phyloP scores from a whole-genome alignment of 306 rosid genomes.

The Arachis hypogaea region DNA sequence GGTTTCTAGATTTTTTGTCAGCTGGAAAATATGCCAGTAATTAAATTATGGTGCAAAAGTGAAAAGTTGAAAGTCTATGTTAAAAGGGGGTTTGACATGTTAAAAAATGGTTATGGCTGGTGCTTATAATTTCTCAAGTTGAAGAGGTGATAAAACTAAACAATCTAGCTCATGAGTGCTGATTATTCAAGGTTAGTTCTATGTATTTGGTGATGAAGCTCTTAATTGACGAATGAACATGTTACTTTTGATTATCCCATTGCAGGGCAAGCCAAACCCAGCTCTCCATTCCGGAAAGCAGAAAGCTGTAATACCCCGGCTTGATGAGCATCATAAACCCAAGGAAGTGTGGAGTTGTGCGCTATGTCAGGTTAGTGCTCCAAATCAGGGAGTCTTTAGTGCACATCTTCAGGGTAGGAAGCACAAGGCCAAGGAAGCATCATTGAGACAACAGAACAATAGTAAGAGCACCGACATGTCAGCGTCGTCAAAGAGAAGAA shows the following conservation, averaged over 20 bases:
- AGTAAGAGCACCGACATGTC: slow-evolving; percentile 27
- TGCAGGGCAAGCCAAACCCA: slow-evolving; percentile 67
- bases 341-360: slow-evolving; percentile 69
- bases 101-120: neutral
- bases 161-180: neutral
- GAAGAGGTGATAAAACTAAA: neutral
- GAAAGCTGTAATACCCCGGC: slow-evolving; percentile 41
- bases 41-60: neutral
- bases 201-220: neutral
- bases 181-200: neutral
- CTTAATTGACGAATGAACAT: slow-evolving; percentile 22
- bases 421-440: slow-evolving; percentile 62
- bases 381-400: slow-evolving; percentile 43
- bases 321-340: slow-evolving; percentile 35
- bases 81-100: neutral
- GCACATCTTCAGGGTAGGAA: slow-evolving; percentile 67
- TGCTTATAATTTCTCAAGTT: neutral
- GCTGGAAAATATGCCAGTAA: neutral
- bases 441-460: slow-evolving; percentile 25
- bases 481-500: slow-evolving; percentile 13
- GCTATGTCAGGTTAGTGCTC: slow-evolving; percentile 51
- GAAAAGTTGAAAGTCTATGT: neutral
- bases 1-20: too few relatives aligned
- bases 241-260: slow-evolving; percentile 37
- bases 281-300: slow-evolving; percentile 43